phyloP scores from a whole-genome alignment of 129 eudicot species.

The Escallonia herrerae region DNA sequence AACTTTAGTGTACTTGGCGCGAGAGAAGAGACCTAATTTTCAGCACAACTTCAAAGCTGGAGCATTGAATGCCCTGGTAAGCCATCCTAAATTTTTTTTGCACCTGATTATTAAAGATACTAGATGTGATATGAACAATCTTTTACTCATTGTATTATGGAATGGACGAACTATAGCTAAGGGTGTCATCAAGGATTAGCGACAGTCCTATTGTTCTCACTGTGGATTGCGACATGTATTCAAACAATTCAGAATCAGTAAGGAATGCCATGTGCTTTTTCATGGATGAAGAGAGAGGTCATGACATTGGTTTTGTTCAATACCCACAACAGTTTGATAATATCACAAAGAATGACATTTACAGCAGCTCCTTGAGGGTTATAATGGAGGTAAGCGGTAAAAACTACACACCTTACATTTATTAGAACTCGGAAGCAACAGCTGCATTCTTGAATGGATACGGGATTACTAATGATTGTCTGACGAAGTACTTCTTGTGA shows the following conservation, averaged over 20 bases:
- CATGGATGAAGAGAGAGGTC: conserved; percentile 18
- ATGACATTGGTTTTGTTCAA: conserved; percentile 8
- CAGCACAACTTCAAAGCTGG: conserved; percentile 50
- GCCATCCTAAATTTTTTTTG: background rate
- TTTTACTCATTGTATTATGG: too few relatives aligned
- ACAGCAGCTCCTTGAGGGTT: conserved; percentile 18
- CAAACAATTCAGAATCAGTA: conserved; percentile 27
- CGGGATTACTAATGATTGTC: too few relatives aligned
- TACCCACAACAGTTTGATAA: conserved; percentile 17
- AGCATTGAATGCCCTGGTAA: conserved; percentile 42
- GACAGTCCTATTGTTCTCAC: conserved; percentile 22
- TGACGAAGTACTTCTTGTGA: background rate
- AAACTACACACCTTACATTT: background rate
- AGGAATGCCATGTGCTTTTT: conserved; percentile 25
- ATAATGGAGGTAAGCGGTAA: conserved; percentile 19
- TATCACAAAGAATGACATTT: conserved; percentile 13
- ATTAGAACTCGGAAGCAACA: too few relatives aligned
- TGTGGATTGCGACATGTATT: conserved; percentile 36
- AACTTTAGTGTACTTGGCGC: conserved; percentile 29
- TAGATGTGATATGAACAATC: too few relatives aligned
- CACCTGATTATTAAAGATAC: background rate
- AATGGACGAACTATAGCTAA: conserved; percentile 17
- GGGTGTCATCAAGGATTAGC: conserved; percentile 39
- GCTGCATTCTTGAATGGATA: too few relatives aligned
- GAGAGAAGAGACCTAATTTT: conserved; percentile 34